phyloP scores from a whole-genome alignment of 2,329 filamentous ascomycete species.

The Aspergillus aculeatus region DNA sequence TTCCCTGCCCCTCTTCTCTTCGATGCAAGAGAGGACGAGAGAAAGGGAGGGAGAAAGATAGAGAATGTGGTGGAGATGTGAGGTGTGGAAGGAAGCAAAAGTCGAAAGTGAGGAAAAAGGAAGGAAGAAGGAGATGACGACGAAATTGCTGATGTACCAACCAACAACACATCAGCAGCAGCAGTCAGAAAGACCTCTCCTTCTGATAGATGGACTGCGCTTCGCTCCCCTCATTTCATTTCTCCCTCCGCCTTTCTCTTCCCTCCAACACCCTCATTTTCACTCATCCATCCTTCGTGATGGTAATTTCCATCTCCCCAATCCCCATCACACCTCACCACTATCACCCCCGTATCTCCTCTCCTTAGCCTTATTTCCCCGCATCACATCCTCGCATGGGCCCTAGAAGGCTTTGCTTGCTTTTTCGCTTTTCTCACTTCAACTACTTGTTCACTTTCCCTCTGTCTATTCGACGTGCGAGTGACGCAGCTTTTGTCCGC shows the following conservation, averaged over 20 bases:
- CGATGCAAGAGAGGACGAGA: background rate
- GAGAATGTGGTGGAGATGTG: no score
- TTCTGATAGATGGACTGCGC: conserved; percentile 7
- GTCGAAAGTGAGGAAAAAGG: background rate
- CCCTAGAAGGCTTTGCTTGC: conserved; percentile 10
- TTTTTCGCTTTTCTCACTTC: conserved; percentile 1
- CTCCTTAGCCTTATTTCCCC: background rate
- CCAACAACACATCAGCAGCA: background rate
- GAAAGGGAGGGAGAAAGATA: background rate
- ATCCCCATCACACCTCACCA: conserved; percentile 1
- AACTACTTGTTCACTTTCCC: background rate
- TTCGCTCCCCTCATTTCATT: conserved; percentile 8
- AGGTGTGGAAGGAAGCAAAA: background rate
- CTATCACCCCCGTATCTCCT: background rate
- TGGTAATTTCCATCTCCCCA: conserved; percentile 1
- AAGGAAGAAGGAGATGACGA: background rate
- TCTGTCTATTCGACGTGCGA: background rate
- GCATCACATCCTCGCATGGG: background rate
- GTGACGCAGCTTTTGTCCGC: background rate
- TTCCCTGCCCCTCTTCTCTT: background rate
- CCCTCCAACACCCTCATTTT: background rate
- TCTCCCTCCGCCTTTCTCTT: background rate
- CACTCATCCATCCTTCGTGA: conserved; percentile 8
- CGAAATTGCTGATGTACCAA: background rate
- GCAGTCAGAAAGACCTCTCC: background rate